Base-by-base conservation (phyloP, 129 eudicot genomes). In the Logfia minima region DNA sequence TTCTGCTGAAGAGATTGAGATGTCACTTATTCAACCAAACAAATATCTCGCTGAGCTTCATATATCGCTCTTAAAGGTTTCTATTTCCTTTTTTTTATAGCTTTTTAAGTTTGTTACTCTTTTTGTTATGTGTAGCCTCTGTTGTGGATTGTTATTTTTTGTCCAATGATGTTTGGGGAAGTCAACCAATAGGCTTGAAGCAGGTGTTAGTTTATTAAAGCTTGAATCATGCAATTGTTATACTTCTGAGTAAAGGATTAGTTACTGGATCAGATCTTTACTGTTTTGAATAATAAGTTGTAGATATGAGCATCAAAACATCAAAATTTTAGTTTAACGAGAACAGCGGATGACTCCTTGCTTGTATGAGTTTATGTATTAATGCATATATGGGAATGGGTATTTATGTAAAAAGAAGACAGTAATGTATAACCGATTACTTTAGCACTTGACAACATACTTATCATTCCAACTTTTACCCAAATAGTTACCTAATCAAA, bases 1-100 rank as follows among this genome's bases (percentile, higher is more conserved):
- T 29, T 84, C 96, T 52, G 92, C 94, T 71, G 98, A 94, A 77
- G 93, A 91, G 37, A 73, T 94, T 43, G 98, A 94, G 82, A 84
- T 72, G 11, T 90, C 90, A 37, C 84, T 94, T 14, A 94, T 94
- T 16, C 70, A 59, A 72, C 93, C 89, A 9, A 86, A 94, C 66
- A 79, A 48, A 51, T 68, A 79, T 48, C 93, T 91, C 58, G 83
- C 89, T 19, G 88, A 83, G 84, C 84, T 94, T 78, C 98, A 94
- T 63, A 74, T 86, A 34, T 45, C 66, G 24, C 92, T 94, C 37
- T 78, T 94, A 76, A 91, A 94, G 98, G 98, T 94, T 66, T 75
- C 48, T 18, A 51, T 66, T 74, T 37, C 13, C 13, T 2, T 75
- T 52, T 65, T 53, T 65, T 53, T 75, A 29, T 41, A 18, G 1